Evolutionary conservation across 331 rosid species (phyloP), one percentile per base, ranked within the genome.

Genomic region (Rosa hybrid): DNA sequence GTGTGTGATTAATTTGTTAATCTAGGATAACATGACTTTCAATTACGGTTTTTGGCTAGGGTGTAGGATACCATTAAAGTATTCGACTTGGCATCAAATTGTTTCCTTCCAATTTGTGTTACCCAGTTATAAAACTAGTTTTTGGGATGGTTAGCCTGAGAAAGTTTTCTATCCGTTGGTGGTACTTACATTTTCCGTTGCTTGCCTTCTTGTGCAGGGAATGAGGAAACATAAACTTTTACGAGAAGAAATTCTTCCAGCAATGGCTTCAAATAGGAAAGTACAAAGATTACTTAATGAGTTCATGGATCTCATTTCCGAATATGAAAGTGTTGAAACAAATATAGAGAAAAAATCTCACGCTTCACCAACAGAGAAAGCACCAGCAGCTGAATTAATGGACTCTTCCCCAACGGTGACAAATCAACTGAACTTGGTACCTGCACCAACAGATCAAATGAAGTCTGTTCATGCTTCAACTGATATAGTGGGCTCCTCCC

Each of bases 241-340:
- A 39, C 90, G 84, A 74, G 98, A 96, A 84, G 99, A 93, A 48
- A 93, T 96, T 83, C 98, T 96, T 88, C 98, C 99, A 16, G 90
- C 99, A 25, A 90, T 96, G 93, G 99, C 99, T 60, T 91, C 99
- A 8, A 96, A 96, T 86, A 88, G 99, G 81, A 93, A 96, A 86
- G 97, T 96, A 62, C 99, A 96, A 91, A 86, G 99, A 54, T 71
- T 96, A 84, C 98, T 96, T 53, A 96, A 93, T 34, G 99, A 96
- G 81, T 96, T 93, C 87, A 89, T 93, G 97, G 97, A 96, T 84
- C 90, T 93, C 41, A 87, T 96, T 62, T 93, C 94, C 3, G 98
- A 96, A 77, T 93, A 90, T 39, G 97, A 81, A 69, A 87, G 79
- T 8, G 67, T 75, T 12, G 98, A 93, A 76, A 50, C 68, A 27